A percentile compares a stretch with the other conserved stretches of the same genome.
phyloP scores from a whole-genome alignment of 2,329 filamentous ascomycete genomes.

The Aspergillus thermomutatus region DNA sequence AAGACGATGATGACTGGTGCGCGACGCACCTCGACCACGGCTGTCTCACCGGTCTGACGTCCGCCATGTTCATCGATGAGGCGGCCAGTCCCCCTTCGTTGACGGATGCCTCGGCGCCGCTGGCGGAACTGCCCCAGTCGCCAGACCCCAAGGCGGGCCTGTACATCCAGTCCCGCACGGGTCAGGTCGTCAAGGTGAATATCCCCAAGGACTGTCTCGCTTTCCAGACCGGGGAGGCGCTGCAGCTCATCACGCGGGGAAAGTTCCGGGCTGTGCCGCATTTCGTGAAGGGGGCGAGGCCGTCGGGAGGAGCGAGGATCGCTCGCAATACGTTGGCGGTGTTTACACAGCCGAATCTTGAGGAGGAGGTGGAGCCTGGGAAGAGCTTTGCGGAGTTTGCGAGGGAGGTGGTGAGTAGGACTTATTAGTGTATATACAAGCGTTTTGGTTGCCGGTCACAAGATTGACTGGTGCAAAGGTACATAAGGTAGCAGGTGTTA shows the following conservation, averaged over 20 bases:
- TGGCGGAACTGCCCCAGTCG: constrained; percentile 69
- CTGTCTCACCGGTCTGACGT: constrained; percentile 89
- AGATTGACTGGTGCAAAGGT: background rate
- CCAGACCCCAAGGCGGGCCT: constrained; percentile 83
- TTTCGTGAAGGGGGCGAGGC: constrained; percentile 77
- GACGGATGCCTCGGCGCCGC: constrained; percentile 32
- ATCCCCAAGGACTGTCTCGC: constrained; percentile 90
- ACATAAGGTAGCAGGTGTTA: background rate
- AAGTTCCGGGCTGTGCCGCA: constrained; percentile 93
- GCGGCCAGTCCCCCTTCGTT: constrained; percentile 35
- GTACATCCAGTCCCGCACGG: constrained; percentile 87
- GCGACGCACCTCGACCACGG: constrained; percentile 76
- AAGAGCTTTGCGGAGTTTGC: constrained; percentile 72
- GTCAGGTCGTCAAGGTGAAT: constrained; percentile 80
- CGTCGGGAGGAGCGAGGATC: constrained; percentile 53
- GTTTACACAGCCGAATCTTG: constrained; percentile 94
- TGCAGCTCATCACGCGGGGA: constrained; percentile 87
- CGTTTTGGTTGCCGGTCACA: background rate
- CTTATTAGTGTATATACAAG: constrained; percentile 36
- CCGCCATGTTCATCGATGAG: constrained; percentile 95
- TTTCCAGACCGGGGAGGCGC: constrained; percentile 91
- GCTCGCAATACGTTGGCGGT: constrained; percentile 89
- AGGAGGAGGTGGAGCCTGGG: constrained; percentile 65
- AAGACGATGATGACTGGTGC: constrained; percentile 82
- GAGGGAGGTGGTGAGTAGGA: constrained; percentile 75